Evolutionary conservation across 768 basidiomycete genomes (phyloP), one percentile per base, ranked within the genome.

Genomic region (Pisolithus orientalis): DNA sequence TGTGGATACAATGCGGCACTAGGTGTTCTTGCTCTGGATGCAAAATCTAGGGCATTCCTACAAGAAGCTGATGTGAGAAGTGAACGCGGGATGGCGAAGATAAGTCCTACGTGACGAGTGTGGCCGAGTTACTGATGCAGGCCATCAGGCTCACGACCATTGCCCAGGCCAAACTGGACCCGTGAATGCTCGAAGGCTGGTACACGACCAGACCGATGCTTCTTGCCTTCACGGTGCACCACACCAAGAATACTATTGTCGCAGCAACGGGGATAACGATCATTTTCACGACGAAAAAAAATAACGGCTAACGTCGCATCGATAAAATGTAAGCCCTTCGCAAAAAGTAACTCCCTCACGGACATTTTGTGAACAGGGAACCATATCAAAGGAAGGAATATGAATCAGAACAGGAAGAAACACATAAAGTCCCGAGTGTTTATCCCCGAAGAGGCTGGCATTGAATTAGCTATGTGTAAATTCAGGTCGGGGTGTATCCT

Each of bases 361-460:
- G 65, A 85, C 84, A 89, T 85, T 61, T 85, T 78, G 72, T 92
- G 87, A 45, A 90, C 82, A 10, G 87, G 88, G 58, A 89, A 84
- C 85, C 85, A 90, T 58, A 90, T 84, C 16, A 84, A 82, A 8
- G 87, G 87, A 29, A 91, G 77, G 29, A 83, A 86, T 38, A 89
- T 75, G 27, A 90, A 70, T 84, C 87, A 92, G 75, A 91, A 94
- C 53, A 93, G 73, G 75, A 93, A 85, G 79, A 93, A 93, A 58
- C 81, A 82, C 72, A 89, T 70, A 58, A 85, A 87, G 69, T 87
- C 82, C 49, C 79, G 77, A n/a, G 85, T 84, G 51, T 75, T 85
- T 31, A 81, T 90, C 42, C 88, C 87, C 53, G 86, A 82, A 11
- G 82, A 84, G 24, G 72, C 76, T n/a, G 87, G 84, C 60, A 90